Evolutionary conservation across 345 rosid species (phyloP).

Genomic region (Bruguiera gymnorhiza): DNA sequence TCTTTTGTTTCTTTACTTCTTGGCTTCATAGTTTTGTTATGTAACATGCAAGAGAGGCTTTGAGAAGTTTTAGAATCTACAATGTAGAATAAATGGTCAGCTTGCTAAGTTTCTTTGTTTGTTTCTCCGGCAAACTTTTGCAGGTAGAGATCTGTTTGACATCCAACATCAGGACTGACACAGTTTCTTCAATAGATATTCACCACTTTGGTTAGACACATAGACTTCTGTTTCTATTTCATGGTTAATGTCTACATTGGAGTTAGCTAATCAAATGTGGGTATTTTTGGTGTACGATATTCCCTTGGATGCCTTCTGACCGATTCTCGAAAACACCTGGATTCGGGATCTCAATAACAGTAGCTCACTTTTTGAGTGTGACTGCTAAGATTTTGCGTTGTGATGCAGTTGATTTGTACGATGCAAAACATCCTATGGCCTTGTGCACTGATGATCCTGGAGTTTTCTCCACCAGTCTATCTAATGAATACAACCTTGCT

Average conservation of each 20-base stretch:
- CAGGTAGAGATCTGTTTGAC: slow-evolving; percentile 98
- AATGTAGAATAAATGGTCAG: not conserved
- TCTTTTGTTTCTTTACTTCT: not conserved
- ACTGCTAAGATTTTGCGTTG: not conserved
- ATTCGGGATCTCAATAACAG: not conserved
- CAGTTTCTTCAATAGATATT: slow-evolving; percentile 75
- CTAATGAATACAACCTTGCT: slow-evolving; percentile 66
- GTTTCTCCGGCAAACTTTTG: slow-evolving; percentile 10
- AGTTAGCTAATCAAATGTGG: no score
- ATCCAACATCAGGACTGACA: slow-evolving; percentile 76
- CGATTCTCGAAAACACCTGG: not conserved
- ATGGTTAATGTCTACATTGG: no score
- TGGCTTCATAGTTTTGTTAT: not conserved
- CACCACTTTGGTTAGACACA: slow-evolving; percentile 78
- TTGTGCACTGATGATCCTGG: slow-evolving; percentile 92
- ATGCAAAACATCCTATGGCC: slow-evolving; percentile 63
- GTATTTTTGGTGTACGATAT: no score
- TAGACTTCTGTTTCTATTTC: slow-evolving; percentile 7
- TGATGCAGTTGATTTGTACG: slow-evolving; percentile 62
- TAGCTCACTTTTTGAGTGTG: not conserved
- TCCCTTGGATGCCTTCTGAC: no score
- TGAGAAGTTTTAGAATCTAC: not conserved
- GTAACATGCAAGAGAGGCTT: not conserved
- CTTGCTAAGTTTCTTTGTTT: not conserved
- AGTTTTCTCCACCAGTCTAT: slow-evolving; percentile 78